Evolutionary conservation across 257 asterid species (phyloP), one percentile per base, ranked within the genome.

Genomic region (Solanum acaule): DNA sequence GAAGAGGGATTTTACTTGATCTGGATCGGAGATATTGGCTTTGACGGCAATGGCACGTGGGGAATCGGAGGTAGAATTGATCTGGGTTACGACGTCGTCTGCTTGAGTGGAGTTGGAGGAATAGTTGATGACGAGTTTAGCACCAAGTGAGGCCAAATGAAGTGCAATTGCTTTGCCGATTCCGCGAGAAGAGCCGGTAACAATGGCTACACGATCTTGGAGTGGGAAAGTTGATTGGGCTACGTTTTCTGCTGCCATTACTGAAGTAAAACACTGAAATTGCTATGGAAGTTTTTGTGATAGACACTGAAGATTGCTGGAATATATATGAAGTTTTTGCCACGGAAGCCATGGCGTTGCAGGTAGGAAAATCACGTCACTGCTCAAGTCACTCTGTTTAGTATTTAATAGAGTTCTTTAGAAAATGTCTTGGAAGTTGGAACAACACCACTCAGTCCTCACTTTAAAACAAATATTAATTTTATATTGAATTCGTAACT

Each of bases 61-160:
- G 23, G 88, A 31, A 12, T 22, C 14, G 23, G 73, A 52, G 27
- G 31, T 22, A 86, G 87, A 20, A 25, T 88, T 92, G 91, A 91
- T 84, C 76, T 92, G 91, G 78, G 91, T 23, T 76, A 91, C 88
- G 67, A 89, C 85, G 67, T 81, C 38, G 61, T 93, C 83, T 1
- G 94, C 93, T 31, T 88, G 92, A 68, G 90, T 88, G 3, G 90
- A 56, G 86, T 84, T 88, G 92, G 96, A 90, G 73, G 92, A 79
- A 89, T 93, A 93, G 86, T 93, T 94, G 92, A 94, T 87, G 59
- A 94, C 90, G 18, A 94, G 37, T 15, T 92, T 93, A 35, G 98
- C 96, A 11, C 95, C 98, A 52, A 93, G 93, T 10, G 94, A 91
- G 34, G 93, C 91, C n/a, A 94, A 83, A 42, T 93, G 98, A 46